Evolutionary conservation across 306 rosid genomes (phyloP).

Genomic region (Vigna angularis): DNA sequence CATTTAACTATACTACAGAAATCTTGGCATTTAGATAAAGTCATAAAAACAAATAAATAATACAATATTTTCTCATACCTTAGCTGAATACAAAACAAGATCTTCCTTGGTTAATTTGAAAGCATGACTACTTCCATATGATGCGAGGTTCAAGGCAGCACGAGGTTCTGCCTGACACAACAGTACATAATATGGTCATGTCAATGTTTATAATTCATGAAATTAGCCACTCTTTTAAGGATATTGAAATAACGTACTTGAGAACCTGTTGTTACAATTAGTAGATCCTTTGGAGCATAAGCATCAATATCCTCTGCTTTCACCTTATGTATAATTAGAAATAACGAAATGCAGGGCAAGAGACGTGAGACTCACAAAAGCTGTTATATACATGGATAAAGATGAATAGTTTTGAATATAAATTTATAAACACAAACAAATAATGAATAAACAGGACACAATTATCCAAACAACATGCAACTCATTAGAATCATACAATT

Average conservation of each 20-base stretch:
- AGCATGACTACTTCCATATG: slow-evolving; percentile 15
- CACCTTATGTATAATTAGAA: slow-evolving; percentile 7
- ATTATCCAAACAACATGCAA: slow-evolving; percentile 3
- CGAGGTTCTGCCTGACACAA: slow-evolving; percentile 29
- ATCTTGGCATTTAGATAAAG: background rate
- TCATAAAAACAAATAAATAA: background rate
- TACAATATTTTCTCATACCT: background rate
- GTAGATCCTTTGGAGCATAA: slow-evolving; percentile 22
- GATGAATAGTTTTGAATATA: background rate
- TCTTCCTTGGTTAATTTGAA: slow-evolving; percentile 11
- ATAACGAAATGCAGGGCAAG: slow-evolving; percentile 21
- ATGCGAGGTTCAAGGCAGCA: slow-evolving; percentile 23
- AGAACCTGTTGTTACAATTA: slow-evolving; percentile 27
- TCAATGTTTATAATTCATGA: slow-evolving; percentile 9
- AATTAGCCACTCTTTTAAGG: background rate
- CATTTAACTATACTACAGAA: background rate
- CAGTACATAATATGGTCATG: slow-evolving; percentile 1
- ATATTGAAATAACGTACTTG: slow-evolving; percentile 6
- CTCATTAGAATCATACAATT: background rate
- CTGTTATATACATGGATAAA: slow-evolving; percentile 10
- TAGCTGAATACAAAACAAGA: slow-evolving; percentile 14
- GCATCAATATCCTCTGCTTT: slow-evolving; percentile 26
- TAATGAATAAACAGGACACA: background rate
- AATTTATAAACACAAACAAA: slow-evolving; percentile 2
- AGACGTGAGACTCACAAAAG: slow-evolving; percentile 8